Percentiles rank a stretch among this genome's conserved stretches.
These are phyloP conservation scores for Punctularia strigosozonata DNA, from an alignment of 768 basidiomycete genomes.

Conservation along the genomic window DNA sequence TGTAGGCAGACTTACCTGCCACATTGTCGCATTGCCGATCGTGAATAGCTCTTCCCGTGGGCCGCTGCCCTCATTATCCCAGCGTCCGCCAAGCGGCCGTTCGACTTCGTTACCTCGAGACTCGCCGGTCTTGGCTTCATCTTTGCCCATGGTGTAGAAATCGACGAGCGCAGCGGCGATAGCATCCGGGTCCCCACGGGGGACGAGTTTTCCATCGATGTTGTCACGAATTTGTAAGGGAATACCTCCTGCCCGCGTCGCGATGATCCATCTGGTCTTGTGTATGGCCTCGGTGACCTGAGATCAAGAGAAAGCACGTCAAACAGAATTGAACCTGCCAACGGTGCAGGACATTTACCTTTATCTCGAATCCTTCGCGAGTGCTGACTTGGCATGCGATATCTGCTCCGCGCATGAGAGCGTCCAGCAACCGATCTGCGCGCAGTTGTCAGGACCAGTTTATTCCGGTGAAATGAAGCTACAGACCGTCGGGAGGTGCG, in stretches of 20 bases:
- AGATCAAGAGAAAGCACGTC: neutral
- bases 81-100: neutral
- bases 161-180: neutral
- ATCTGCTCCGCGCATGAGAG: neutral
- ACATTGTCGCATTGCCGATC: slow-evolving; percentile 1
- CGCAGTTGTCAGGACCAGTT: too few relatives aligned
- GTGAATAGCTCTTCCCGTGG: slow-evolving; percentile 1
- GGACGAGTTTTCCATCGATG: neutral
- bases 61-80: neutral
- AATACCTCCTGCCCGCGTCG: neutral
- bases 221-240: neutral
- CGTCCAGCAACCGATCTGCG: slow-evolving; percentile 1
- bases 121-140: neutral
- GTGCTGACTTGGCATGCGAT: slow-evolving; percentile 1
- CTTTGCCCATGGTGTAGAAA: neutral
- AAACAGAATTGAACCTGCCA: neutral
- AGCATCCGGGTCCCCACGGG: neutral
- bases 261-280: neutral
- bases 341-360: neutral
- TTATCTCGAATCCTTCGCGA: slow-evolving; percentile 1
- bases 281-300: slow-evolving; percentile 1
- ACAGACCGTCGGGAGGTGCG: neutral
- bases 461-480: too few relatives aligned
- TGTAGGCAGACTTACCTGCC: neutral
- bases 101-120: neutral